Conservation (phyloP, 257 asterid species). For the Ophiorrhiza pumila region DNA sequence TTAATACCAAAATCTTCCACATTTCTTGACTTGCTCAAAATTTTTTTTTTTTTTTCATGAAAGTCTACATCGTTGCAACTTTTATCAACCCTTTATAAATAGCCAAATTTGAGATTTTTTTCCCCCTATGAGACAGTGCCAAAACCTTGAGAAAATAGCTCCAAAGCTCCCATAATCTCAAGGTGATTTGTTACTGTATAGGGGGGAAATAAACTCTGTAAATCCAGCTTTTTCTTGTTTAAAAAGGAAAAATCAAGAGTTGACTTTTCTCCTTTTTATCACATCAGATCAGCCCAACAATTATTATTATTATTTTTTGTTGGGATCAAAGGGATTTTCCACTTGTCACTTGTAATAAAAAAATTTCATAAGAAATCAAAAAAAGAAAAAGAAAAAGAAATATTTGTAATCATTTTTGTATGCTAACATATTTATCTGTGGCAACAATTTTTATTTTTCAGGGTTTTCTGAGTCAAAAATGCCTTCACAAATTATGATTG, state of each 20-base stretch:
- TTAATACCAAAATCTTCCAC: neutral
- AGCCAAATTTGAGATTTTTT: neutral
- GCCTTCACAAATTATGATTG: neutral
- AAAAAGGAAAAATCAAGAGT: neutral
- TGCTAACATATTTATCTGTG: neutral
- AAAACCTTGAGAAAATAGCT: neutral
- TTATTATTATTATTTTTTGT: too few species aligned
- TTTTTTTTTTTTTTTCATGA: too few species aligned
- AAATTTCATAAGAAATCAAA: neutral
- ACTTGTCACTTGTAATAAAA: neutral
- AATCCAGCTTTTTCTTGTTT: neutral
- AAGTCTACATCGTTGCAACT: too few species aligned
- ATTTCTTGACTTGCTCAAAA: neutral
- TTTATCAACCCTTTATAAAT: too few species aligned
- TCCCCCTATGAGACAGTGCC: neutral
- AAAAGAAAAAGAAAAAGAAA: neutral
- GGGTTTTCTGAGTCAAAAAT: neutral
- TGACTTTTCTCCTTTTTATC: neutral
- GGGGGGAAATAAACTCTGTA: too few species aligned
- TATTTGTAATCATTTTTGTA: neutral
- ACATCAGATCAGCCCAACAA: neutral
- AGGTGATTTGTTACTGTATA: too few species aligned
- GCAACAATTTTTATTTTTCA: neutral
- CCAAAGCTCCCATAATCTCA: too few species aligned
- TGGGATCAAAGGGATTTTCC: too few species aligned